A percentile compares a stretch with the other conserved stretches of the same genome.
phyloP scores from a whole-genome alignment of 2,329 filamentous ascomycete species.

The Intubia oerlemansii region DNA sequence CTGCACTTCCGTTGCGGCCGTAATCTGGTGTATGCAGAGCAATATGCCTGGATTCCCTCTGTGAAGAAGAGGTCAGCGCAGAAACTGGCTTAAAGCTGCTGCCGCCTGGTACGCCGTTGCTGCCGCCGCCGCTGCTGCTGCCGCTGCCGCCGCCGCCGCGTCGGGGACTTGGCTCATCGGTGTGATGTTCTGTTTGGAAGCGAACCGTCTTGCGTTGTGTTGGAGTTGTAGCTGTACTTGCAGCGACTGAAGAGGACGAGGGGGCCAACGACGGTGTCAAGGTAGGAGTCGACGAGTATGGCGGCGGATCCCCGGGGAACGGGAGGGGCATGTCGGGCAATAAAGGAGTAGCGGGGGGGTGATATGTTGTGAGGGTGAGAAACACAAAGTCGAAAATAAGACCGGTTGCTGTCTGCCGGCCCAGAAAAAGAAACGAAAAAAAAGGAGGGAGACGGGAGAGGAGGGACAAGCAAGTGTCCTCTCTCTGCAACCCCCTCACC shows the following conservation, averaged over 20 bases:
- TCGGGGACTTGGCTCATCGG: not conserved
- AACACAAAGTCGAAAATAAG: no score
- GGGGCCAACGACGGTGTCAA: not conserved
- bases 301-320: conserved; percentile 1
- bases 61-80: no score
- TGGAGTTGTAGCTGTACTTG: not conserved
- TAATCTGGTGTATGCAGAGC: no score
- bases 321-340: conserved; percentile 4
- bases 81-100: no score
- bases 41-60: no score
- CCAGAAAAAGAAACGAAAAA: not conserved
- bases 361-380: no score
- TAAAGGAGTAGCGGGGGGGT: not conserved
- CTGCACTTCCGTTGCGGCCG: no score
- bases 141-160: not conserved
- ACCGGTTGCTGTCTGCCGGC: no score
- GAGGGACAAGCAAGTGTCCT: conserved; percentile 5
- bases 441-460: conserved; percentile 5
- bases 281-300: conserved; percentile 1
- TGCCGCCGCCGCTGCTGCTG: not conserved
- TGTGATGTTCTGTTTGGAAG: conserved; percentile 5
- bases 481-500: conserved; percentile 5
- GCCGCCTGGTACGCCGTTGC: not conserved
- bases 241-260: not conserved
- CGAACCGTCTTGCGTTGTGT: conserved; percentile 7